Evolutionary conservation across 129 eudicot genomes (phyloP), one percentile per base, ranked within the genome.

Genomic region (Flaveria brownii): DNA sequence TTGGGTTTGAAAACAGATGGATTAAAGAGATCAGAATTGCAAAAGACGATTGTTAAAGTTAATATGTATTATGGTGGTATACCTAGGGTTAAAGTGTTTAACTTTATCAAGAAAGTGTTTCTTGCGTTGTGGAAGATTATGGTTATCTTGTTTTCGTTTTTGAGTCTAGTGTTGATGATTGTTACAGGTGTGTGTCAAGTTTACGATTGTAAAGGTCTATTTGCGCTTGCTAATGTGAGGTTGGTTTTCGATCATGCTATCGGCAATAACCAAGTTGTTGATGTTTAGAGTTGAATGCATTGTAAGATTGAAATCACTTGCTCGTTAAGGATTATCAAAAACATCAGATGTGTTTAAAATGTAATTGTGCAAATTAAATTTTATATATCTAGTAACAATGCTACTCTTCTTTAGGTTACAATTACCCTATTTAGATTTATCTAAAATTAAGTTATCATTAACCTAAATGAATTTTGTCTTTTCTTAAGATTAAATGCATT

Each of bases 11-110:
- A 55, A 26, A 12, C 1, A 26, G 39, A 36, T 66, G 78, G 26
- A 45, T 36, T 36, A 36, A 56, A 14, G 11, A 76, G 12, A 9
- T 82, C 85, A 1, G 55, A 72, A 49, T 51, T 82, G 66, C 52
- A 15, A 59, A 71, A 52, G 28, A 73, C 82, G 5, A 39, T 71
- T 43, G 25, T 0, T 45, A 71, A 50, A 49, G 71, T 82, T 55
- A 72, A 73, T 9, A 10, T 13, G 62, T 33, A 73, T 45, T 77
- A 46, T 71, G 55, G 74, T 33, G 45, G 26, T 49, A 5, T 67
- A 14, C 85, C 85, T 41, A 30, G 78, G 45, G 75, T 82, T 15
- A 77, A 77, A 78, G 65, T 33, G n/a, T 64, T 26, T 12, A 2
- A 13, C 14, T 18, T 57, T 16, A 7, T 71, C 14, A 82, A 82